These are phyloP conservation scores for Wickerhamomyces queroliae DNA, from an alignment of 805 yeast genomes.

Conservation along the genomic window DNA sequence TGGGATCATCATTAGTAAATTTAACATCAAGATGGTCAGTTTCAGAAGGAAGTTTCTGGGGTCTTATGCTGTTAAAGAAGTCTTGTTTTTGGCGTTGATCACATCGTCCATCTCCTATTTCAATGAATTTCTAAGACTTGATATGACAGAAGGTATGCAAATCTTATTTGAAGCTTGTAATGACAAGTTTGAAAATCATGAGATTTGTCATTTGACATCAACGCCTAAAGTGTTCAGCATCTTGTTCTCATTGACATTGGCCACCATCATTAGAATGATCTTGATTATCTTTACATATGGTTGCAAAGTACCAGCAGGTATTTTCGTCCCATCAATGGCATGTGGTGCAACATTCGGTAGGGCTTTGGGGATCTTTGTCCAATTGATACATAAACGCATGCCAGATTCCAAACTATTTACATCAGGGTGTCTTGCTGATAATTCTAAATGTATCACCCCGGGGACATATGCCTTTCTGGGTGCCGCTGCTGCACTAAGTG, in stretches of 20 bases:
- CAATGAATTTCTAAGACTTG: slow-evolving; percentile 73
- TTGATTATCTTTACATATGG: slow-evolving; percentile 86
- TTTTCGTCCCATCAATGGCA: slow-evolving; percentile 95
- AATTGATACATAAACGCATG: slow-evolving; percentile 35
- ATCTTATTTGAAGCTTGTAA: slow-evolving; percentile 78
- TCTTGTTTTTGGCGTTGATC: slow-evolving; percentile 53
- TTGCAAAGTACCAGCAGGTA: slow-evolving; percentile 94
- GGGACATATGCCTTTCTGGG: slow-evolving; percentile 96
- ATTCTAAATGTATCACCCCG: slow-evolving; percentile 65
- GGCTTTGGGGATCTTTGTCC: slow-evolving; percentile 71
- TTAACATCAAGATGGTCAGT: slow-evolving; percentile 69
- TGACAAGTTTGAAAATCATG: slow-evolving; percentile 34
- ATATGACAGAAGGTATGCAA: slow-evolving; percentile 96
- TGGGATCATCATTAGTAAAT: slow-evolving; percentile 71
- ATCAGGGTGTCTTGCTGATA: slow-evolving; percentile 32
- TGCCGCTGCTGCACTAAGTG: slow-evolving; percentile 92
- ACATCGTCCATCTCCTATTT: slow-evolving; percentile 79
- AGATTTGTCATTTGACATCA: slow-evolving; percentile 32
- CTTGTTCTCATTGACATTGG: slow-evolving; percentile 52
- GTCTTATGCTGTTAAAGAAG: slow-evolving; percentile 63
- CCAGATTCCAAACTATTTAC: slow-evolving; percentile 31
- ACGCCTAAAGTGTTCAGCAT: slow-evolving; percentile 26
- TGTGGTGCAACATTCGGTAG: slow-evolving; percentile 95
- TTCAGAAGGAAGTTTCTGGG: slow-evolving; percentile 66
- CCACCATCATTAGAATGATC: slow-evolving; percentile 64